Percentiles rank a stretch among this genome's conserved stretches.
Conservation (phyloP, 2,329 filamentous ascomycete genomes). For the Cercospora sp. region DNA sequence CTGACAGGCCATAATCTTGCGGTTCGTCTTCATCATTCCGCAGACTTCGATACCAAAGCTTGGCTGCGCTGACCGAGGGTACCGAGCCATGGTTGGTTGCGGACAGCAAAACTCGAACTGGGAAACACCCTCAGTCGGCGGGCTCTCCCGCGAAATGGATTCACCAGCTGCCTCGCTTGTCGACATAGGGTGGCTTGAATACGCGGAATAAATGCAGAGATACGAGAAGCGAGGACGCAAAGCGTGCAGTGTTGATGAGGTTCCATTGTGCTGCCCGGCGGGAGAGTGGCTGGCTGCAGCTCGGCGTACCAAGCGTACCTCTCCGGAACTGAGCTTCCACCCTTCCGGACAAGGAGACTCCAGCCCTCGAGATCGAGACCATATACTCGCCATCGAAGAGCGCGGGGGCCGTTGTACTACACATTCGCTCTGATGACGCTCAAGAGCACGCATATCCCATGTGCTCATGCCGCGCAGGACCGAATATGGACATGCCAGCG, state of each 20-base stretch:
- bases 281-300: background rate
- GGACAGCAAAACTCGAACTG: no score
- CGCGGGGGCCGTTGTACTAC: background rate
- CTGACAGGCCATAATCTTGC: slow-evolving; percentile 1
- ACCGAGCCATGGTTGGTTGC: background rate
- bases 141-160: no score
- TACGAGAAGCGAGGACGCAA: no score
- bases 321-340: slow-evolving; percentile 3
- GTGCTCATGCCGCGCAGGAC: background rate
- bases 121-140: no score
- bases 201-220: no score
- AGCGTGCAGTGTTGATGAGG: no score
- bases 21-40: slow-evolving; percentile 4
- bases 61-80: background rate
- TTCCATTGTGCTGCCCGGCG: no score
- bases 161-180: no score
- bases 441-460: background rate
- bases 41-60: background rate
- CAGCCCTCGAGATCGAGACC: slow-evolving; percentile 3
- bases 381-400: slow-evolving; percentile 2
- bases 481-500: background rate
- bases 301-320: slow-evolving; percentile 3
- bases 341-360: slow-evolving; percentile 2
- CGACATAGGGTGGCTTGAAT: no score
- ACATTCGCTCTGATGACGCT: background rate